These are phyloP conservation scores for Saccharomycopsis fibuligera DNA, from an alignment of 805 yeast genomes.

Conservation along the genomic window DNA sequence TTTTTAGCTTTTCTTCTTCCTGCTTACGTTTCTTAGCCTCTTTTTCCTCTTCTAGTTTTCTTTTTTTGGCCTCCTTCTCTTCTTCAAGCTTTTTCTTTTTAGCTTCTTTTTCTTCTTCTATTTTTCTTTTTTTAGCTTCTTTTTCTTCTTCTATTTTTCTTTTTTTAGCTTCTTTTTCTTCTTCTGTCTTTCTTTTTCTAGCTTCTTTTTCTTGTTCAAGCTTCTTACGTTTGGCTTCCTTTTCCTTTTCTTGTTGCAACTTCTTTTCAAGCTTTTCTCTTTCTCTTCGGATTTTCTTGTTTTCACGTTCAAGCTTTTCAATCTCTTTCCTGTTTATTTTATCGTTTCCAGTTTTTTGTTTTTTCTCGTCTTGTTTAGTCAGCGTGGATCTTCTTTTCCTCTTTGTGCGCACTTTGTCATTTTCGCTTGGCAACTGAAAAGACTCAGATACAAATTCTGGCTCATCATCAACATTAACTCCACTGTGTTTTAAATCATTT, in stretches of 20 bases:
- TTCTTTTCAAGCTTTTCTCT: constrained; percentile 4
- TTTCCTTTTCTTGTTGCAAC: constrained; percentile 6
- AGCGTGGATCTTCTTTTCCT: no score
- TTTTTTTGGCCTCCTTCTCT: constrained; percentile 13
- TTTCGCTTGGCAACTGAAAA: no score
- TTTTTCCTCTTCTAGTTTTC: constrained; percentile 8
- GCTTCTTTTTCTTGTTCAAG: constrained; percentile 6
- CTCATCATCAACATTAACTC: no score
- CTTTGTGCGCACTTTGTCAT: background rate
- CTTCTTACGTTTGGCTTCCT: constrained; percentile 7
- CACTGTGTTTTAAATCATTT: no score
- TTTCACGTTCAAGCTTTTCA: background rate
- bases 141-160: constrained; percentile 5
- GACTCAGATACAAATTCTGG: no score
- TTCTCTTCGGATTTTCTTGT: constrained; percentile 2
- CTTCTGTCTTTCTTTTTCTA: constrained; percentile 1
- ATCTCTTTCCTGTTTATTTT: constrained; percentile 1
- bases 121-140: constrained; percentile 8
- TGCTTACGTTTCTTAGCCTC: background rate
- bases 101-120: constrained; percentile 12
- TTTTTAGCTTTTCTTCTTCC: constrained; percentile 2
- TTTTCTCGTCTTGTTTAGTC: background rate
- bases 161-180: constrained; percentile 8
- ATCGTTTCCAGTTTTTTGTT: background rate
- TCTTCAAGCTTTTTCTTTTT: constrained; percentile 13